Base-by-base conservation (phyloP, 2,329 filamentous ascomycete genomes). In the Hypoxylon sp. region DNA sequence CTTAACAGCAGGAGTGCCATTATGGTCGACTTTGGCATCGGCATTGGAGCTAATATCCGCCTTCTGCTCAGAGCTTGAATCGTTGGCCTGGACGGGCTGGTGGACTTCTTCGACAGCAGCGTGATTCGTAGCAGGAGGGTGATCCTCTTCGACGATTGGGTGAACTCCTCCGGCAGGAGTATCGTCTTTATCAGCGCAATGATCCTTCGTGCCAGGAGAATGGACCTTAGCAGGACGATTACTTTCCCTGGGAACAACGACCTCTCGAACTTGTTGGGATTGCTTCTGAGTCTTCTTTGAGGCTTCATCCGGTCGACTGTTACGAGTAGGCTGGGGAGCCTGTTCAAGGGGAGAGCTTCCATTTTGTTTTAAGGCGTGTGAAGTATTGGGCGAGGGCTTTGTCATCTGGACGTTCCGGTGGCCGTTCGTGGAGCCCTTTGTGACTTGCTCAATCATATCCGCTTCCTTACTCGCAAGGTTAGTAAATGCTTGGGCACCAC, bases 401-500 rank as follows among this genome's bases (percentile, higher is more conserved):
- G 43, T 47, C 21, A 11, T 7, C 43, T 27, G 52, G 7, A 12
- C 39, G 14, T 46, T 30, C 4, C n/a, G 29, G 27, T 39, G 8
- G 3, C 23, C 21, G 16, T 45, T 27, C 8, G 1, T 11, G 3
- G 1, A 5, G 29, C 9, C 12, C 3, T 16, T 29, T 9, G 8
- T 27, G 30, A 14, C 9, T 12, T 51, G 23, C 25, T 41, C 19
- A 7, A 32, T 39, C 19, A 14, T n/a, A 9, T 48, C 29, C 2
- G 27, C 29, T 45, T 56, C 34, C n/a, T 43, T 32, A 8, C 16
- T 19, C 3, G 48, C 56, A 16, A 65, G 41, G 1, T 25, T 21
- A 11, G 47, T 54, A 41, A 65, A 65, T 1, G 46, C 46, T 25
- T 61, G 46, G 11, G 19, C 25, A 19, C 46, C 30, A 1, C 50